Evolutionary conservation across 106 monocot genomes (phyloP).

Genomic region (Dioscorea dumetorum): DNA sequence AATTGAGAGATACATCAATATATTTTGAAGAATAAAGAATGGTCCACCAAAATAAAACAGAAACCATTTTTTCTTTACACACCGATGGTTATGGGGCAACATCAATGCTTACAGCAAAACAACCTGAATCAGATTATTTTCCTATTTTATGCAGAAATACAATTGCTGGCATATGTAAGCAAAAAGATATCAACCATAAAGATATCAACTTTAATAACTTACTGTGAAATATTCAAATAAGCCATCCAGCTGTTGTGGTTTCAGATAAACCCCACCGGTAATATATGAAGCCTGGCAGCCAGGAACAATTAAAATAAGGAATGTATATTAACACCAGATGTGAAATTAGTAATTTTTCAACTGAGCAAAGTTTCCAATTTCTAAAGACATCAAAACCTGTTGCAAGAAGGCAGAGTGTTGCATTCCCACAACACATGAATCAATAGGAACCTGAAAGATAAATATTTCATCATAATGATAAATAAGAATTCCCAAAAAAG

Average conservation of each 20-base stretch:
- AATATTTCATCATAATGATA: not conserved
- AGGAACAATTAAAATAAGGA: not conserved
- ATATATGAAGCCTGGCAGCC: constrained; percentile 94
- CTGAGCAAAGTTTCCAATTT: not conserved
- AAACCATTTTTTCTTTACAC: no score
- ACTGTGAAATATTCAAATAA: constrained; percentile 88
- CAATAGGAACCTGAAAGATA: constrained; percentile 81
- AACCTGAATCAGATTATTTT: no score
- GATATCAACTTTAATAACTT: constrained; percentile 13
- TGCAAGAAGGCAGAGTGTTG: constrained; percentile 97
- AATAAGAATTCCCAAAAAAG: not conserved
- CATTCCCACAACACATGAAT: constrained; percentile 79
- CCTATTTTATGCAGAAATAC: no score
- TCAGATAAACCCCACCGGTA: constrained; percentile 96
- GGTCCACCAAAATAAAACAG: no score
- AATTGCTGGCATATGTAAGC: no score
- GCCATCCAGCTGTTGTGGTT: constrained; percentile 85
- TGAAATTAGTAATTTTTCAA: not conserved
- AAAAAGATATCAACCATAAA: not conserved
- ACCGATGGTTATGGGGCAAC: no score
- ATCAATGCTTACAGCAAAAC: no score
- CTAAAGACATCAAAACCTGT: constrained; percentile 42
- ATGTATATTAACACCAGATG: not conserved
- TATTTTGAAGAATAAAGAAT: no score
- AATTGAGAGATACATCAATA: no score